phyloP scores from a whole-genome alignment of 352 stramenopile species.

The Phytophthora lateralis region DNA sequence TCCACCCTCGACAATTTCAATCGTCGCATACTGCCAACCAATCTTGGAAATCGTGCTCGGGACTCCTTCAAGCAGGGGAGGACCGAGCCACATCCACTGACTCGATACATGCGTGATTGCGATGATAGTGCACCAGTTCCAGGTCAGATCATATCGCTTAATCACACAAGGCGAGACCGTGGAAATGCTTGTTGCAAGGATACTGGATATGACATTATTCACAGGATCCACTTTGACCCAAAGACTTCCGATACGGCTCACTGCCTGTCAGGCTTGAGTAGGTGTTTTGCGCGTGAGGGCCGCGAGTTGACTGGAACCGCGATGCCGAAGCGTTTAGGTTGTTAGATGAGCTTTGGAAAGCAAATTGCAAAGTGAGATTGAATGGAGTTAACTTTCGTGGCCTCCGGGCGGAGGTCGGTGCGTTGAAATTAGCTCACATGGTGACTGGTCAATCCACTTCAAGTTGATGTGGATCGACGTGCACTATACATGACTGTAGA shows the following conservation, averaged over 20 bases:
- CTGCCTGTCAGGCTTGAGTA: neutral
- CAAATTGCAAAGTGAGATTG: no score
- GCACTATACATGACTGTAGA: no score
- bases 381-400: no score
- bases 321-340: no score
- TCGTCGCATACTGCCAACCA: conserved; percentile 48
- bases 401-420: no score
- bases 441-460: no score
- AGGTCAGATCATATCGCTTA: conserved; percentile 44
- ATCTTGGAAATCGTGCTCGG: conserved; percentile 46
- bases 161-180: conserved; percentile 35
- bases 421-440: no score
- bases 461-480: no score
- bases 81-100: conserved; percentile 63
- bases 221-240: conserved; percentile 52
- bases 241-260: conserved; percentile 36
- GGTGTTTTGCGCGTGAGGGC: no score
- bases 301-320: no score
- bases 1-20: conserved; percentile 51
- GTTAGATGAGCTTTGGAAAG: no score
- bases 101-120: conserved; percentile 43
- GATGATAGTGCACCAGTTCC: conserved; percentile 52
- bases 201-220: conserved; percentile 39
- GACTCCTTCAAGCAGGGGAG: conserved; percentile 47
- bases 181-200: conserved; percentile 40